Evolutionary conservation across 78 protist species (phyloP), one percentile per base, ranked within the genome.

Genomic region (Salpingoeca rosetta): DNA sequence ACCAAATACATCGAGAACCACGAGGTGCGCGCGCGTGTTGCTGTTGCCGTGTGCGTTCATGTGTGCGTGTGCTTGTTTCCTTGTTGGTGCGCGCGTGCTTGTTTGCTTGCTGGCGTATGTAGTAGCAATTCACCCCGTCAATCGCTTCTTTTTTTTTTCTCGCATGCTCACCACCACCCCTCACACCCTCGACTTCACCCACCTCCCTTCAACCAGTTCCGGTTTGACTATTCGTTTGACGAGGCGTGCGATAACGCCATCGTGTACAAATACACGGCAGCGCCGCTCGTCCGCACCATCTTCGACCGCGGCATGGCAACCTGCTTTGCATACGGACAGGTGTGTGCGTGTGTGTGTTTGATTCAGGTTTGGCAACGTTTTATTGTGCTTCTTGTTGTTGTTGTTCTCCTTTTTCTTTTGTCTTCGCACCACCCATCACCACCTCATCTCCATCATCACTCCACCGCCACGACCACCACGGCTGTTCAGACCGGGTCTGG

Each of bases 311-410:
- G 94, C 26, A 89, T 85, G 65, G 98, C 96, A 27, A 95, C 98
- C 10, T 93, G 95, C 91, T 97, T 97, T 86, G 97, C 98, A 35
- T 97, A 94, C 86, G 99, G 99, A 11, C 99, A 97, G 85, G 94
- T 97, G 7, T 96, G 96, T 43, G 87, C 94, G 31, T 22, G 65
- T 51, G 65, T 17, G 65, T 51, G 7, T 51, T 51, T 51, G 65
- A 17, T 51, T 51, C 31, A 51, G 65, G 7, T 51, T 51, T 51
- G 31, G 1, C n/a, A 12, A 2, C n/a, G 45, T 45, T 75, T 77
- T 36, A 0, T 36, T 39, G 11, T 24, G 1, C 10, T 44, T 2
- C 44, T 10, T 84, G 41, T 24, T 74, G 25, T 72, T 51, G 40
- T 42, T 37, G 3, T 44, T 51, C 22, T 10, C 3, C 25, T 3